A percentile compares a stretch with the other conserved stretches of the same genome.
Conservation (phyloP, 345 rosid genomes). For the Arabidopsis suecica region DNA sequence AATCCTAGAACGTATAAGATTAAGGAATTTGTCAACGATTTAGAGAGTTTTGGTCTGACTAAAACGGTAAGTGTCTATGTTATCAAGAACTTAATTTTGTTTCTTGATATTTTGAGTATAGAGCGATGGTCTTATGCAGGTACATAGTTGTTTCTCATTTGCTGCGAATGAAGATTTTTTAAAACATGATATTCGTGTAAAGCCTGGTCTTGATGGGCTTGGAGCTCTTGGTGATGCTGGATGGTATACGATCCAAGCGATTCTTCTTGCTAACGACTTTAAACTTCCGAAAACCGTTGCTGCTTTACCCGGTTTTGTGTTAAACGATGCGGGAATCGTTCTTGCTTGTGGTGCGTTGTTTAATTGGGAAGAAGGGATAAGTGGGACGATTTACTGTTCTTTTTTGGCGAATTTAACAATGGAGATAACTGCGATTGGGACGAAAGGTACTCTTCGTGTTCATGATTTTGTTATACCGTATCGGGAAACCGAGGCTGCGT, state of each 20-base stretch:
- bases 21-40: slow-evolving; percentile 56
- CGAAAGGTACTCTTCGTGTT: slow-evolving; percentile 67
- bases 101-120: not conserved
- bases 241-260: slow-evolving; percentile 75
- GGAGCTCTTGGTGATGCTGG: slow-evolving; percentile 94
- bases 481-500: slow-evolving; percentile 66
- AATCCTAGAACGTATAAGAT: slow-evolving; percentile 65
- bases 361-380: slow-evolving; percentile 67
- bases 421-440: slow-evolving; percentile 72
- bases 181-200: slow-evolving; percentile 72
- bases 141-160: slow-evolving; percentile 66
- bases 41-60: slow-evolving; percentile 62
- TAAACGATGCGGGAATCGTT: slow-evolving; percentile 68
- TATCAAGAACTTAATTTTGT: not conserved
- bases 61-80: slow-evolving; percentile 49
- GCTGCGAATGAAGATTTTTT: slow-evolving; percentile 58
- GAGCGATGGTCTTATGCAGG: slow-evolving; percentile 39
- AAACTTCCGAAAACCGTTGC: slow-evolving; percentile 66
- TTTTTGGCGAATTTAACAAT: slow-evolving; percentile 75
- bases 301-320: slow-evolving; percentile 56
- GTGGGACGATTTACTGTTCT: slow-evolving; percentile 73
- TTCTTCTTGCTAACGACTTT: slow-evolving; percentile 62
- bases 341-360: slow-evolving; percentile 75
- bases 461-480: slow-evolving; percentile 72
- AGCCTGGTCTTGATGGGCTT: slow-evolving; percentile 81